These are phyloP conservation scores for Tuber indicum DNA, from an alignment of 495 filamentous ascomycete genomes.

Conservation along the genomic window DNA sequence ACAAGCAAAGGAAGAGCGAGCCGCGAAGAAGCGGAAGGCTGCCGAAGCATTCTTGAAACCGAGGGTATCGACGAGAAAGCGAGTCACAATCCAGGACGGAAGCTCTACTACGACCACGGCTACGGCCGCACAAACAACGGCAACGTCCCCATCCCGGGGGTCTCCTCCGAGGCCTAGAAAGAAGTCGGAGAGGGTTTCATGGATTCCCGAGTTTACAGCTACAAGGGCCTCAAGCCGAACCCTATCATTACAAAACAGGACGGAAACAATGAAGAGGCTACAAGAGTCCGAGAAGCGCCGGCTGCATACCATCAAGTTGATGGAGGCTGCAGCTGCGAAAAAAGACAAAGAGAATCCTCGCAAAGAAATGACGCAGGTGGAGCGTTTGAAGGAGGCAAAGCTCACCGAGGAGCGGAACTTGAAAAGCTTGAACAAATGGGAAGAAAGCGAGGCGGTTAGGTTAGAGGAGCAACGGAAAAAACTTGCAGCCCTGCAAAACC, in stretches of 20 bases:
- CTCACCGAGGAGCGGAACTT: conserved; percentile 74
- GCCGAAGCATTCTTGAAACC: conserved; percentile 51
- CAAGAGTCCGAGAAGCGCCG: conserved; percentile 75
- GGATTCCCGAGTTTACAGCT: conserved; percentile 78
- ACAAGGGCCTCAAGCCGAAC: conserved; percentile 73
- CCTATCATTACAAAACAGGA: conserved; percentile 77
- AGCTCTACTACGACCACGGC: conserved; percentile 48
- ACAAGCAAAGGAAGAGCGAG: conserved; percentile 53
- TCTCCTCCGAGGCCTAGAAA: conserved; percentile 68
- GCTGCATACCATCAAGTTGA: conserved; percentile 67
- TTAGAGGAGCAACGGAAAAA: conserved; percentile 74
- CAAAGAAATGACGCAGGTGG: conserved; percentile 78
- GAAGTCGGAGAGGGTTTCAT: conserved; percentile 85
- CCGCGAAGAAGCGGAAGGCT: conserved; percentile 66
- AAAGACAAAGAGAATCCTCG: conserved; percentile 68
- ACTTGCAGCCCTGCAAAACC: conserved; percentile 75
- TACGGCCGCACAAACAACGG: conserved; percentile 38
- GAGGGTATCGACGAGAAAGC: conserved; percentile 51
- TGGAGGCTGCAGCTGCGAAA: conserved; percentile 78
- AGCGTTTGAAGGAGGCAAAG: conserved; percentile 76
- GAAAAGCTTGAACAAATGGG: conserved; percentile 90
- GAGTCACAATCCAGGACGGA: conserved; percentile 59
- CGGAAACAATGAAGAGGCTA: conserved; percentile 72
- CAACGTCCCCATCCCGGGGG: conserved; percentile 32
- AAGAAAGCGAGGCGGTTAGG: conserved; percentile 78